Evolutionary conservation across 2,329 filamentous ascomycete genomes (phyloP).

Genomic region (Xylariaceae sp.): DNA sequence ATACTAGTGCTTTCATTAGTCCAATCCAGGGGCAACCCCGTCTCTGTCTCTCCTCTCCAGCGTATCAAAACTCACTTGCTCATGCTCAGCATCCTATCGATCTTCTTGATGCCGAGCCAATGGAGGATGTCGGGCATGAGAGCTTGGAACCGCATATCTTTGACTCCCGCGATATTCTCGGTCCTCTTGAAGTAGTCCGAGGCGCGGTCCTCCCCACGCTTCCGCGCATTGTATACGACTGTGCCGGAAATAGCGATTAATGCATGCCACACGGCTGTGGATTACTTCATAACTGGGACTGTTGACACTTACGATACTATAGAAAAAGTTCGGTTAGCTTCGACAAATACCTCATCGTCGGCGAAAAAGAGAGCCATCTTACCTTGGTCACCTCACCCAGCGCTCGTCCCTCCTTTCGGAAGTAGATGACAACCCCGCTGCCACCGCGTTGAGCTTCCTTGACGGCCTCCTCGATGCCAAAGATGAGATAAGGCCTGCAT

Average conservation of each 20-base stretch:
- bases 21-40: slow-evolving; percentile 10
- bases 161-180: slow-evolving; percentile 97
- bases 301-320: slow-evolving; percentile 41
- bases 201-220: slow-evolving; percentile 71
- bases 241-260: slow-evolving; percentile 18
- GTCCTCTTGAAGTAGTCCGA: slow-evolving; percentile 95
- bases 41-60: slow-evolving; percentile 13
- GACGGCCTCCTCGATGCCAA: slow-evolving; percentile 94
- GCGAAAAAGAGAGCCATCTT: too few relatives aligned
- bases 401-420: slow-evolving; percentile 93
- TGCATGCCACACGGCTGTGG: too few relatives aligned
- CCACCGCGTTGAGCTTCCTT: slow-evolving; percentile 94
- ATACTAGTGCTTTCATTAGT: slow-evolving; percentile 51
- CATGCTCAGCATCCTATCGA: slow-evolving; percentile 98
- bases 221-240: slow-evolving; percentile 73
- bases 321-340: background rate
- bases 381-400: slow-evolving; percentile 95
- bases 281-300: too few relatives aligned
- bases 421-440: slow-evolving; percentile 94
- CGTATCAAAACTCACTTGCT: slow-evolving; percentile 65
- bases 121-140: slow-evolving; percentile 97
- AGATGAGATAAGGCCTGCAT: slow-evolving; percentile 90
- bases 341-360: too few relatives aligned
- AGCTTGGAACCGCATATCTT: slow-evolving; percentile 95
- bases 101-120: slow-evolving; percentile 98